Conservation (phyloP, 2,329 filamentous ascomycete genomes). For the Xylaria polymorpha region DNA sequence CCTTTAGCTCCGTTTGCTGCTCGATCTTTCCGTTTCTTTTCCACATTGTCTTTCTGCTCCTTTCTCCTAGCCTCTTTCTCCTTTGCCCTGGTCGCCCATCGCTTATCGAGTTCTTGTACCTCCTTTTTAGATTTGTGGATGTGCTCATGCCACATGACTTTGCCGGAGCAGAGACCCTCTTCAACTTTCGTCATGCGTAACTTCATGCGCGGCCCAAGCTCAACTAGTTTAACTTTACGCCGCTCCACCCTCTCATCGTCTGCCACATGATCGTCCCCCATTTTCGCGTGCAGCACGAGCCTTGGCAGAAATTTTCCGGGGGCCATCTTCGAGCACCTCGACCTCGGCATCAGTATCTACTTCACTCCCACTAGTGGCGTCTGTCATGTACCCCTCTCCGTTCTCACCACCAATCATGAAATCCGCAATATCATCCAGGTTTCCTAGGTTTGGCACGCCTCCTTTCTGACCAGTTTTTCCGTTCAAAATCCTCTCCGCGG, state of each 20-base stretch:
- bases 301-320: constrained; percentile 68
- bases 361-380: constrained; percentile 87
- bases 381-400: constrained; percentile 85
- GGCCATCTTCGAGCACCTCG: constrained; percentile 77
- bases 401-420: constrained; percentile 88
- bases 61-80: constrained; percentile 86
- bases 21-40: constrained; percentile 78
- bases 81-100: constrained; percentile 80
- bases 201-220: constrained; percentile 90
- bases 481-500: constrained; percentile 81
- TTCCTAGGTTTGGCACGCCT: constrained; percentile 86
- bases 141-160: constrained; percentile 97
- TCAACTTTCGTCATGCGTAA: constrained; percentile 95
- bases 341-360: constrained; percentile 95
- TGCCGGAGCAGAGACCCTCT: constrained; percentile 89
- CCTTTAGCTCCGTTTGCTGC: constrained; percentile 57
- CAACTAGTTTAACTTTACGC: constrained; percentile 89
- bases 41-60: constrained; percentile 89
- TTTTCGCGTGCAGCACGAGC: constrained; percentile 62
- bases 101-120: constrained; percentile 79
- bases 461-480: constrained; percentile 72
- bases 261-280: constrained; percentile 56
- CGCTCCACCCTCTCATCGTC: constrained; percentile 75
- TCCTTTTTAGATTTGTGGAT: constrained; percentile 86
- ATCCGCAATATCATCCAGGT: constrained; percentile 91